phyloP scores from a whole-genome alignment of 2,329 filamentous ascomycete genomes.

The Paecilomyces formosus region DNA sequence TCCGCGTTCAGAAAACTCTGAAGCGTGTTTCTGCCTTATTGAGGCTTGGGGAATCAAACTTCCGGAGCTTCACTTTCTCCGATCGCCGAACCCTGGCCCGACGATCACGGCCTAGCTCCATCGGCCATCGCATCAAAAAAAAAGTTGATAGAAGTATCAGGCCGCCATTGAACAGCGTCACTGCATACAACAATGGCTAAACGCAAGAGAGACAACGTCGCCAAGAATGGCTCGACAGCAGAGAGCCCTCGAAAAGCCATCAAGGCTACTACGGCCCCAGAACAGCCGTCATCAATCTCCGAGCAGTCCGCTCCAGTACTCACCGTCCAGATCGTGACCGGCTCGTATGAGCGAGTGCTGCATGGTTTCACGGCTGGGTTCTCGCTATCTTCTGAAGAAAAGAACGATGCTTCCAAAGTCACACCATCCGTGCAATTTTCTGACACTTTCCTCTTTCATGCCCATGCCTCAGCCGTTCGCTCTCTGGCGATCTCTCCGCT shows the following conservation, averaged over 20 bases:
- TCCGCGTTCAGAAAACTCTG: not conserved
- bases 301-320: constrained; percentile 25
- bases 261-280: constrained; percentile 20
- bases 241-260: constrained; percentile 23
- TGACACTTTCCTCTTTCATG: constrained; percentile 93
- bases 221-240: constrained; percentile 16
- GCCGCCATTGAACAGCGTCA: not conserved
- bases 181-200: constrained; percentile 30
- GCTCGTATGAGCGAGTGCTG: constrained; percentile 87
- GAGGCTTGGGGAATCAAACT: not conserved
- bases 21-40: not conserved
- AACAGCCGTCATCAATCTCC: constrained; percentile 13
- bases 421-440: constrained; percentile 57
- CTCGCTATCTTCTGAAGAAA: constrained; percentile 23
- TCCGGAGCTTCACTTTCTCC: constrained; percentile 1
- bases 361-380: constrained; percentile 83
- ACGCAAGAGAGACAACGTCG: constrained; percentile 34
- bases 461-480: constrained; percentile 82
- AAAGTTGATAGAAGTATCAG: constrained; percentile 6
- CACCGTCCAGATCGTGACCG: constrained; percentile 82
- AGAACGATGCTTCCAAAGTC: constrained; percentile 13
- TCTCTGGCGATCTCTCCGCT: constrained; percentile 79
- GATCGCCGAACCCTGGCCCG: not conserved
- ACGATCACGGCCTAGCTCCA: constrained; percentile 1
- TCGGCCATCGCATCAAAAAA: constrained; percentile 6